Base-by-base conservation (phyloP, 305 asterid species). In the Stenogyne calaminthoides region DNA sequence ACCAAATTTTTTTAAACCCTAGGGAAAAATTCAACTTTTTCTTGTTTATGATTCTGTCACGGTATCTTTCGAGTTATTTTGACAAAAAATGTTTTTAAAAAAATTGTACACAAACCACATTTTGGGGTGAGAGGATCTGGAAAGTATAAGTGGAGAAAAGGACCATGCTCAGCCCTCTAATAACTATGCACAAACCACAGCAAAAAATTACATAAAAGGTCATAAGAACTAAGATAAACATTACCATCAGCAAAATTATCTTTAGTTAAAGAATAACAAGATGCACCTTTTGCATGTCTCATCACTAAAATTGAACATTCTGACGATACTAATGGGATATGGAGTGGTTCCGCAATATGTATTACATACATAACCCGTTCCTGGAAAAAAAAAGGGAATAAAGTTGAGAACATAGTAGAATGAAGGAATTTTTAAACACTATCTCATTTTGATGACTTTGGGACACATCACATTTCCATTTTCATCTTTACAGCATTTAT, bases 341-440 rank as follows among this genome's bases (percentile, higher is more conserved):
- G 97, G 93, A 11, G 79, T 62, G 64, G 10, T 75, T 73, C 99
- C 87, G 14, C 65, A 69, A 79, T 87, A 81, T 55, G 97, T 87
- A 81, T 90, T 91, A 84, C 99, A 94, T 40, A 88, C 90, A 80
- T 86, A 91, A 65, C 99, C 99, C 72, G 82, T 85, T 78, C 98
- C 98, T 93, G 80, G 9, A 72, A 60, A 55, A 57, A 76, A 54
- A 42, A 44, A 44, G 16, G 16, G 58, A 16, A 70, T 32, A 74
- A 64, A 70, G 19, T 56, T 42, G 49, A 39, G 15, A 64, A 51
- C 57, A 70, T 58, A 16, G 56, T n/a, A 54, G 18, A 32, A 42
- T 22, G 12, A 18, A 64, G 32, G 56, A 51, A 20, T 2, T 42
- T 49, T 74, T 56, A 72, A 71, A 37, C 37, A 16, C 55, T 55